Evolutionary conservation across 2,329 filamentous ascomycete genomes (phyloP).

Genomic region (Aspergillus sp.): DNA sequence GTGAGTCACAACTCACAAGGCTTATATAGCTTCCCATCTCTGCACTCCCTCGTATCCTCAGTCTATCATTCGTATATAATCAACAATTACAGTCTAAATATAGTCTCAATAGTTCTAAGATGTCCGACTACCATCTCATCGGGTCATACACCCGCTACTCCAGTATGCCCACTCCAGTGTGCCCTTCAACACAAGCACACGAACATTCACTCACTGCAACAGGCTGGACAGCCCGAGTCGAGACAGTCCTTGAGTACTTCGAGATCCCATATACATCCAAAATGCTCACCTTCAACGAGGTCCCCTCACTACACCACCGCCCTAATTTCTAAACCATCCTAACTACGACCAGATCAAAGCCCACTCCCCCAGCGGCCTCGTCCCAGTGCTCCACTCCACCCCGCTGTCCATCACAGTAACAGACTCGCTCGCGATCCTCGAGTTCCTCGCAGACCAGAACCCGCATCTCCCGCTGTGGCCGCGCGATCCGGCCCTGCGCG

Average conservation of each 20-base stretch:
- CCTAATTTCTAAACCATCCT: neutral
- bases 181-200: neutral
- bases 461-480: conserved; percentile 33
- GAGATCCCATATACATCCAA: conserved; percentile 28
- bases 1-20: no score
- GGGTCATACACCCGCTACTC: conserved; percentile 35
- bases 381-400: neutral
- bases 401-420: neutral
- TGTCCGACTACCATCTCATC: conserved; percentile 28
- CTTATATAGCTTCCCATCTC: no score
- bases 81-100: no score
- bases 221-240: conserved; percentile 38
- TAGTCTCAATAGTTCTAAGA: neutral
- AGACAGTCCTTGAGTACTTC: conserved; percentile 36
- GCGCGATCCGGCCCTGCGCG: conserved; percentile 30
- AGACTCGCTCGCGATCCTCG: conserved; percentile 34
- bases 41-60: no score
- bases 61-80: no score
- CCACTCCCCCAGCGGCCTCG: neutral
- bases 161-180: conserved; percentile 34
- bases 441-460: conserved; percentile 34
- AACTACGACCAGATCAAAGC: neutral
- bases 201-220: neutral
- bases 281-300: neutral
- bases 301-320: neutral